A percentile compares a stretch with the other conserved stretches of the same genome.
These are phyloP conservation scores for Saccharomycodes ludwigii DNA, from an alignment of 805 yeast genomes.

Conservation along the genomic window DNA sequence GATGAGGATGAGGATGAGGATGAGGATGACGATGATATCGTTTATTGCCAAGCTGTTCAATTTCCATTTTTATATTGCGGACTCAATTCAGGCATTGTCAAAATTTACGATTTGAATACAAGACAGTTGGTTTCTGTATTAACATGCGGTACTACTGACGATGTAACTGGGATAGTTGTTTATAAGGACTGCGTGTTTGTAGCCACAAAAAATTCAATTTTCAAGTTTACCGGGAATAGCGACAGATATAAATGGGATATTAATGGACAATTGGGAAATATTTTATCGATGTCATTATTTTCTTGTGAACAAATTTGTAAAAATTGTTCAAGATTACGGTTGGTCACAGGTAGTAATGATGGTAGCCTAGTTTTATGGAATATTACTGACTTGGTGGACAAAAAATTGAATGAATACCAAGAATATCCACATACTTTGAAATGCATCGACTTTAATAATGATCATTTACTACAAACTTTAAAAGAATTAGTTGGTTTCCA, in stretches of 20 bases:
- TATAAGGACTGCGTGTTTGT: slow-evolving; percentile 21
- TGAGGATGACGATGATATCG: slow-evolving; percentile 50
- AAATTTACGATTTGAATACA: slow-evolving; percentile 80
- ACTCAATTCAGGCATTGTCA: slow-evolving; percentile 56
- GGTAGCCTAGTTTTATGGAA: slow-evolving; percentile 68
- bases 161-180: slow-evolving; percentile 11
- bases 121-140: slow-evolving; percentile 41
- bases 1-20: slow-evolving; percentile 8
- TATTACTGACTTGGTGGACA: slow-evolving; percentile 18
- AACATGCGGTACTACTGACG: background rate
- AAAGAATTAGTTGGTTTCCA: slow-evolving; percentile 50
- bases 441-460: slow-evolving; percentile 33
- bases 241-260: too few relatives aligned
- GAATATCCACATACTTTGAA: slow-evolving; percentile 8
- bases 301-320: slow-evolving; percentile 18
- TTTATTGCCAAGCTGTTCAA: slow-evolving; percentile 53
- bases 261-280: slow-evolving; percentile 36
- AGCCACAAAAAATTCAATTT: slow-evolving; percentile 30
- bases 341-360: slow-evolving; percentile 61
- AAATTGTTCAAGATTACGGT: slow-evolving; percentile 25
- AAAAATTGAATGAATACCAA: slow-evolving; percentile 4
- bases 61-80: slow-evolving; percentile 78
- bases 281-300: slow-evolving; percentile 45
- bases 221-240: slow-evolving; percentile 34
- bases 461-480: slow-evolving; percentile 51